Conservation (phyloP, 495 filamentous ascomycete species). For the Barbatosphaeria neglecta region DNA sequence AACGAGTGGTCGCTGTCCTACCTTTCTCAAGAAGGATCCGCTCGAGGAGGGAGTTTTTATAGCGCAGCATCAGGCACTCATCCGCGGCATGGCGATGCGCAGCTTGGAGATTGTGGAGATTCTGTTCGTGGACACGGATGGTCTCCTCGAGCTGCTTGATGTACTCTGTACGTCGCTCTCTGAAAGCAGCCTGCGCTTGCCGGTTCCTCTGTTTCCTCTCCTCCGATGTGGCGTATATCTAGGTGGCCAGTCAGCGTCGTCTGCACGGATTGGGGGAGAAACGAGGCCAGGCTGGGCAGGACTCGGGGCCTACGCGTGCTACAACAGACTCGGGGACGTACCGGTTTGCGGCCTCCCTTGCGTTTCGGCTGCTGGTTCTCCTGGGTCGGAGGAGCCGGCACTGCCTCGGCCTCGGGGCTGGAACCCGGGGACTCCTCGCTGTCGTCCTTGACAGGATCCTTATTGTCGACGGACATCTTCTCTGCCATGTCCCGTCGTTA, state of each 20-base stretch:
- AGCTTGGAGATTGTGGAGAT: conserved; percentile 79
- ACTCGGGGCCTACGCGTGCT: too few species aligned
- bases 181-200: conserved; percentile 93
- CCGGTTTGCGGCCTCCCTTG: conserved; percentile 94
- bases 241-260: conserved; percentile 2
- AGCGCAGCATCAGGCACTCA: conserved; percentile 94
- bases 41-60: conserved; percentile 95
- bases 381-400: conserved; percentile 20
- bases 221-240: conserved; percentile 98
- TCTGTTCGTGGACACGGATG: conserved; percentile 94
- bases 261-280: background rate
- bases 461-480: conserved; percentile 50
- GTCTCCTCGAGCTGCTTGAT: conserved; percentile 98
- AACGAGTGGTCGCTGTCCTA: conserved; percentile 14
- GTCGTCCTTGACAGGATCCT: conserved; percentile 35
- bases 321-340: conserved; percentile 40
- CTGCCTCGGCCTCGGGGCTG: conserved; percentile 38
- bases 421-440: conserved; percentile 45
- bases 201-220: conserved; percentile 96
- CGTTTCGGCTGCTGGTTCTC: conserved; percentile 57
- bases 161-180: conserved; percentile 93
- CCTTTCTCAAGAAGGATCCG: conserved; percentile 93
- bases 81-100: conserved; percentile 91
- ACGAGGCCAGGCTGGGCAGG: too few species aligned
- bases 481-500: conserved; percentile 35